Base-by-base conservation (phyloP, 352 stramenopile species). In the Pythium guiyangense region DNA sequence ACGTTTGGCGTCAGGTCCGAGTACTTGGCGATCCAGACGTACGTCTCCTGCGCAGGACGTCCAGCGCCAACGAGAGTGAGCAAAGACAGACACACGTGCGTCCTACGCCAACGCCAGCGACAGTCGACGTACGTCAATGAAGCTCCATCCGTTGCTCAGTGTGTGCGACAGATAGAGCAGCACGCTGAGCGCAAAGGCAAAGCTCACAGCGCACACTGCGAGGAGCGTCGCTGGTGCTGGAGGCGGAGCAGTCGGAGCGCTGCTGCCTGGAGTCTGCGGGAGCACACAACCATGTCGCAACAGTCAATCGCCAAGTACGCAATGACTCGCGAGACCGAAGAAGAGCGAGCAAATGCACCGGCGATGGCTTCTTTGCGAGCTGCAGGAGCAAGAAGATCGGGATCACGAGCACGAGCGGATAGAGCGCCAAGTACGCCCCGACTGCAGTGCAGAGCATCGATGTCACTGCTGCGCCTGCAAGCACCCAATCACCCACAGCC, bases 1-100 rank as follows among this genome's bases (percentile, higher is more conserved):
- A 94, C 74, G 47, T 92, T 92, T 9, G 82, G 82, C 1, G 84
- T 92, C 78, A 94, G 64, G 56, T 92, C 84, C 44, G 77, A 88
- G 50, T 92, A 94, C 37, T 70, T 73, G 1, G 75, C 76, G 27
- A 92, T 71, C 84, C 84, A 94, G 44, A 89, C 54, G 57, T 94
- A 94, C 3, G 84, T 92, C 62, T 88, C 73, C 78, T 90, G 48
- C 14, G 39, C 10, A 34, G 5, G 5, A 9, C 29, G 9, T 34
- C 29, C 29, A 34, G 29, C 5, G 29, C 29, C 29, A 34, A 34
- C 9, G 29, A 34, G 29, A 34, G 29, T 34, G 29, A 29, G 59
- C 37, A 45, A 59, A 22, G 22, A 22, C 22, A 22, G 22, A 22
- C 22, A 22, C 22, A 22, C 22, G 22, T 22, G 22, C 22, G 22